These are phyloP conservation scores for Delphinella strobiligena DNA, from an alignment of 2,329 filamentous ascomycete genomes.

Conservation along the genomic window DNA sequence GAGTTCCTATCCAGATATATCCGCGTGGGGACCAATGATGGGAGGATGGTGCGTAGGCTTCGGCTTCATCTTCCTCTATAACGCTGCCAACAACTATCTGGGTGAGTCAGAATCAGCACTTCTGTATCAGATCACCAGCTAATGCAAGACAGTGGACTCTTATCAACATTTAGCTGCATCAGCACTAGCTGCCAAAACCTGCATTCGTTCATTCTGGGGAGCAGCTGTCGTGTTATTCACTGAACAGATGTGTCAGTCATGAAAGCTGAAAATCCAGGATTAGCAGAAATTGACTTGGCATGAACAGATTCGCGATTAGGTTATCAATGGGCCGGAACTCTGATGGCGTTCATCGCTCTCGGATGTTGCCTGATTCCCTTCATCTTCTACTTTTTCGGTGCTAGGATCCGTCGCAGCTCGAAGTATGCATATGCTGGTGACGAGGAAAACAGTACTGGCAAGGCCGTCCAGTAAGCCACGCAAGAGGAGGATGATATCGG, in stretches of 20 bases:
- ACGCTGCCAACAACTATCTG: conserved; percentile 31
- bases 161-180: conserved; percentile 62
- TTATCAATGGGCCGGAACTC: conserved; percentile 26
- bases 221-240: conserved; percentile 26
- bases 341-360: conserved; percentile 52
- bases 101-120: neutral
- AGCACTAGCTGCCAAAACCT: conserved; percentile 26
- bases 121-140: neutral
- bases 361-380: conserved; percentile 75
- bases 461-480: too few species aligned
- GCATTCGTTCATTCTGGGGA: conserved; percentile 24
- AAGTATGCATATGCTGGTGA: conserved; percentile 59
- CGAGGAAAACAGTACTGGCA: conserved; percentile 28
- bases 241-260: conserved; percentile 21
- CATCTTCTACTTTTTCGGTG: conserved; percentile 68
- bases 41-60: conserved; percentile 21
- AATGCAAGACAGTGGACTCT: conserved; percentile 37
- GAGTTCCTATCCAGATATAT: conserved; percentile 52
- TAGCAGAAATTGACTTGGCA: too few species aligned
- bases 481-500: neutral
- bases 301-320: too few species aligned
- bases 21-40: conserved; percentile 54
- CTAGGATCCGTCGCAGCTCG: conserved; percentile 53
- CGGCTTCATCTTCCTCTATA: conserved; percentile 22
- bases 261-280: too few species aligned